These are phyloP conservation scores for Knoxia roxburghii DNA, from an alignment of 257 asterid species.

Conservation along the genomic window DNA sequence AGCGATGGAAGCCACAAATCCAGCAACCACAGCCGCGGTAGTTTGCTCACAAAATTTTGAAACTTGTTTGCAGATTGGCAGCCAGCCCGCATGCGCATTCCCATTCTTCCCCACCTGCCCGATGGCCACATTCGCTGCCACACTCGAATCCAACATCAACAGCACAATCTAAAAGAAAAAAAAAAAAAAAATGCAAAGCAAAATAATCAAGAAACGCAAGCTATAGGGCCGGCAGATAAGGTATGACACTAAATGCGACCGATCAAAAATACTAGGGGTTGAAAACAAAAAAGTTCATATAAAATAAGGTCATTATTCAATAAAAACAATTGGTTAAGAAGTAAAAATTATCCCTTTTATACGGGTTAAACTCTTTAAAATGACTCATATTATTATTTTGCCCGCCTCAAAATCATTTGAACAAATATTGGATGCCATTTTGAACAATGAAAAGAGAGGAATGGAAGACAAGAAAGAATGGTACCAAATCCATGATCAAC, in stretches of 20 bases:
- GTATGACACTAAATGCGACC: too few species aligned
- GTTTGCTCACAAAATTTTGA: conserved; percentile 70
- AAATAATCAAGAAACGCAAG: too few species aligned
- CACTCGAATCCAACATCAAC: conserved; percentile 65
- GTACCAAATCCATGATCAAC: conserved; percentile 63
- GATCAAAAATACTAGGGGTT: too few species aligned
- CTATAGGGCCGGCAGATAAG: too few species aligned
- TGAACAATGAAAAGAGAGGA: background rate
- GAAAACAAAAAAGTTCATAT: too few species aligned
- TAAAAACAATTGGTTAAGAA: too few species aligned
- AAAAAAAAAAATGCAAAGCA: background rate
- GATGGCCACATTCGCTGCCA: conserved; percentile 66
- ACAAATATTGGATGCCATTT: too few species aligned
- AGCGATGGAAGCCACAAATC: conserved; percentile 50
- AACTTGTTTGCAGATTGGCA: conserved; percentile 77
- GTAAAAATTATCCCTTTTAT: too few species aligned
- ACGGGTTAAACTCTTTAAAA: too few species aligned
- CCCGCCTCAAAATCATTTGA: too few species aligned
- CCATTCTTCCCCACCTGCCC: conserved; percentile 73
- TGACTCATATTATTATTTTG: too few species aligned
- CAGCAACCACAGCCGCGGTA: conserved; percentile 54
- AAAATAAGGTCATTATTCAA: too few species aligned
- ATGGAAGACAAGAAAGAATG: background rate
- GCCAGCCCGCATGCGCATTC: conserved; percentile 82
- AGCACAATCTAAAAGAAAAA: conserved; percentile 36